Percentiles rank a stretch among this genome's conserved stretches.
These are phyloP conservation scores for Tricholomella constricta DNA, from an alignment of 768 basidiomycete genomes.

Conservation along the genomic window DNA sequence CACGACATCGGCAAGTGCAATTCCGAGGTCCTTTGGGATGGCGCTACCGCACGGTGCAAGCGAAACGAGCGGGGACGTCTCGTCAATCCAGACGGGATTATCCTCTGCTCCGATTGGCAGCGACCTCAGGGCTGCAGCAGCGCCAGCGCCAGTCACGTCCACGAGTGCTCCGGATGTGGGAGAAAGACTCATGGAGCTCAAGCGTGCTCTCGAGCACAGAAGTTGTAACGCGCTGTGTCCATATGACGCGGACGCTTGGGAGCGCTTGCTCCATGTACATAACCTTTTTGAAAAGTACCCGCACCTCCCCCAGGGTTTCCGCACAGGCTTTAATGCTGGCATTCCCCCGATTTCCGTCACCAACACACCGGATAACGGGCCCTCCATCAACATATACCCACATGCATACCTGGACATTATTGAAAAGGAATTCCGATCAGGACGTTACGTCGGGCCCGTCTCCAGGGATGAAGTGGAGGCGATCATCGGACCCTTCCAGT, in stretches of 20 bases:
- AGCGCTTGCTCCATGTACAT: not conserved
- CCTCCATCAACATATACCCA: constrained; percentile 1
- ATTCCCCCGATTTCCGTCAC: constrained; percentile 17
- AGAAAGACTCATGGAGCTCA: constrained; percentile 23
- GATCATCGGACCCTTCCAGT: constrained; percentile 29
- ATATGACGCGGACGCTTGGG: constrained; percentile 18
- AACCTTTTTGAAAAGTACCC: constrained; percentile 17
- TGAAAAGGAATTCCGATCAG: constrained; percentile 8
- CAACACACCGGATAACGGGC: constrained; percentile 19
- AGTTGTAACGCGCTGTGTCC: constrained; percentile 17
- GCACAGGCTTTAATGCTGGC: constrained; percentile 21
- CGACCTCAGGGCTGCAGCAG: not conserved
- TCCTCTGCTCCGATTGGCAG: constrained; percentile 1
- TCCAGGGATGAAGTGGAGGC: constrained; percentile 11
- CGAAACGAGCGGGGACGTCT: constrained; percentile 20
- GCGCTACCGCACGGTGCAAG: constrained; percentile 28
- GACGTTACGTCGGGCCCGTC: constrained; percentile 22
- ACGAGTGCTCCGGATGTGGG: constrained; percentile 28
- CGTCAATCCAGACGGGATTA: not conserved
- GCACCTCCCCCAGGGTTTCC: constrained; percentile 13
- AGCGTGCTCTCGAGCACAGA: constrained; percentile 25
- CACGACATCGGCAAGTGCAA: constrained; percentile 3
- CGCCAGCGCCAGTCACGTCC: constrained; percentile 11
- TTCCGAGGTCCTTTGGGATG: constrained; percentile 24
- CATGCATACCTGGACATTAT: constrained; percentile 10